phyloP scores from a whole-genome alignment of 306 rosid genomes.

The Astragalus membranaceus region DNA sequence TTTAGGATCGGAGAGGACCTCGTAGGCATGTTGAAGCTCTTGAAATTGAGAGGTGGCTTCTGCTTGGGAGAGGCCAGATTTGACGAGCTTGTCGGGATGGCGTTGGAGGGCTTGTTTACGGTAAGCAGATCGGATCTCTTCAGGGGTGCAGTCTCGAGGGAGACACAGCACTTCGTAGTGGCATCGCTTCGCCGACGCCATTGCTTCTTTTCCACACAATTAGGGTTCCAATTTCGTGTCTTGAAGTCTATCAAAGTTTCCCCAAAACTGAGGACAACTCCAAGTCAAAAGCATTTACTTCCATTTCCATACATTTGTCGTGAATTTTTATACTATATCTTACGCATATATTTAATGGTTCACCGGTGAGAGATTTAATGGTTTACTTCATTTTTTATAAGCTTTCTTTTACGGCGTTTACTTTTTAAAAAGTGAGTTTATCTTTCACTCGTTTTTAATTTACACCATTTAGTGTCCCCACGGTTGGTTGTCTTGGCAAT shows the following conservation, averaged over 20 bases:
- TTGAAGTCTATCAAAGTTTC: too few relatives aligned
- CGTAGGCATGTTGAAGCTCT: constrained; percentile 90
- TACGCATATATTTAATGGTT: too few relatives aligned
- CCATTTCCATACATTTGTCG: not conserved
- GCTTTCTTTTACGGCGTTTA: too few relatives aligned
- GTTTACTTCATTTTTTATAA: too few relatives aligned
- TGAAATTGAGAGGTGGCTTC: constrained; percentile 90
- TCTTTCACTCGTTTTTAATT: too few relatives aligned
- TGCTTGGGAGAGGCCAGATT: constrained; percentile 64
- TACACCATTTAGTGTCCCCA: too few relatives aligned
- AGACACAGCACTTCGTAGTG: constrained; percentile 85
- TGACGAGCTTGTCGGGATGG: constrained; percentile 89
- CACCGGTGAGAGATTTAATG: too few relatives aligned
- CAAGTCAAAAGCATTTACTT: not conserved
- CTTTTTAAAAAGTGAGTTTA: too few relatives aligned
- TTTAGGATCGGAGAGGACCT: constrained; percentile 88
- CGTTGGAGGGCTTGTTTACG: constrained; percentile 79
- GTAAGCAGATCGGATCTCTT: constrained; percentile 75
- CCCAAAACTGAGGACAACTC: too few relatives aligned
- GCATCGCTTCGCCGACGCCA: constrained; percentile 78
- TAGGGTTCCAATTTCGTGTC: constrained; percentile 15
- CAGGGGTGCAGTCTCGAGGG: constrained; percentile 49
- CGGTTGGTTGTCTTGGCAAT: too few relatives aligned
- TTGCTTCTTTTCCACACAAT: not conserved
- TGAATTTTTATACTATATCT: too few relatives aligned